Base-by-base conservation (phyloP, 2,329 filamentous ascomycete genomes). In the Fusarium tuaranense region DNA sequence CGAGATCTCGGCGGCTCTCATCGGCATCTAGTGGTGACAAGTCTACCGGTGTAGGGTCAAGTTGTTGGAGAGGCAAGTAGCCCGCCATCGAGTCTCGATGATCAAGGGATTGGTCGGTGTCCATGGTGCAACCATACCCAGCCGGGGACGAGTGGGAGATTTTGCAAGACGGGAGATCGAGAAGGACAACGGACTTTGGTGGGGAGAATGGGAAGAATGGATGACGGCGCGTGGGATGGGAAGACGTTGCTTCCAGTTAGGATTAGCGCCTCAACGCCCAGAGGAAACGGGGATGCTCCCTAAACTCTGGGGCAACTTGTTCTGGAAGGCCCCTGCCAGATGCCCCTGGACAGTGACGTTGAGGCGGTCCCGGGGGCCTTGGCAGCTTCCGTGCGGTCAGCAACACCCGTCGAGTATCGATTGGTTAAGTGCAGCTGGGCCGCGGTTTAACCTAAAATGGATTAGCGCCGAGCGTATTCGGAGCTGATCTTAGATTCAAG, bases 1-100 rank as follows among this genome's bases (percentile, higher is more conserved):
- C 85, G 81, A 25, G 86, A 88, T 66, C 88, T 86, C 69, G 63
- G 32, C 57, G 73, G 60, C 68, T 62, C 71, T 91, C 87, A 57
- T 82, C 76, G 58, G 83, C 81, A 68, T 83, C 82, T 20, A 80
- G 87, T 64, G 92, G 79, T 2, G 85, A 83, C 41, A 83, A 83
- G 30, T 89, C 93, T 51, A 97, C 94, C 0, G 95, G 95, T 25
- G 92, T 91, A 5, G 95, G 95, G 63, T 97, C 95, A 71, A 98
- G 87, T 80, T 96, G 91, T 62, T 92, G 88, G 68, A 98, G 88
- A 48, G 92, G 92, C 68, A 91, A 84, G 63, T 92, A 83, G 41
- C 82, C 76, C 27, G 78, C 78, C 65, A 74, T 73, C 13, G 79
- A 81, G 65, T 69, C 69, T 65, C 74, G 77, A 63, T 75, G 71